Percentiles rank a stretch among this genome's conserved stretches.
phyloP scores from a whole-genome alignment of 2,329 filamentous ascomycete species.

The Fusarium cyanostomum region DNA sequence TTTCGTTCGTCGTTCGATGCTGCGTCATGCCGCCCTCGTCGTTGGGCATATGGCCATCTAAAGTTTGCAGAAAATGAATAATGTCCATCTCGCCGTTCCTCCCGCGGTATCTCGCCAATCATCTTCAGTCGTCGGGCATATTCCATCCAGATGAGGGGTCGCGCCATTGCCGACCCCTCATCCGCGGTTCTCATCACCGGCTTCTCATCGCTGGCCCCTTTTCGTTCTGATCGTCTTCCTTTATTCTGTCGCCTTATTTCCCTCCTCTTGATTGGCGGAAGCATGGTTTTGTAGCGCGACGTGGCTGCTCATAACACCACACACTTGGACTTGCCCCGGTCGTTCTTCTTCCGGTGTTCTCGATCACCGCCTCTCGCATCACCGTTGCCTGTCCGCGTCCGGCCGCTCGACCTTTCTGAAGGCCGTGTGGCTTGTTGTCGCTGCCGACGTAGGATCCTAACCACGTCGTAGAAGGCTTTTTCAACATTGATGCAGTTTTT shows the following conservation, averaged over 20 bases:
- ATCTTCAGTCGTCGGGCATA: conserved; percentile 36
- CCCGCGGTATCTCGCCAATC: conserved; percentile 38
- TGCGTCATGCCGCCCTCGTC: conserved; percentile 44
- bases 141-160: conserved; percentile 34
- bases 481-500: conserved; percentile 99
- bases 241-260: conserved; percentile 25
- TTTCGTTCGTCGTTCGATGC: conserved; percentile 48
- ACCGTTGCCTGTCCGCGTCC: conserved; percentile 53
- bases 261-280: conserved; percentile 26
- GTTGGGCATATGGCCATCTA: conserved; percentile 41
- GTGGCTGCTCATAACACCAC: conserved; percentile 51
- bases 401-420: conserved; percentile 46
- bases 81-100: conserved; percentile 38
- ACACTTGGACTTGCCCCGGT: conserved; percentile 51
- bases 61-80: conserved; percentile 42
- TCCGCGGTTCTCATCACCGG: conserved; percentile 29
- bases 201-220: conserved; percentile 23
- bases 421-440: conserved; percentile 66
- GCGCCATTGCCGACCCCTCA: conserved; percentile 28
- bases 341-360: conserved; percentile 49
- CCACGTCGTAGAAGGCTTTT: conserved; percentile 98
- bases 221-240: conserved; percentile 12
- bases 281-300: neutral
- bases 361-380: conserved; percentile 47
- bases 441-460: conserved; percentile 87